phyloP scores from a whole-genome alignment of 2,329 filamentous ascomycete genomes.

The Cyphellophora attinorum region DNA sequence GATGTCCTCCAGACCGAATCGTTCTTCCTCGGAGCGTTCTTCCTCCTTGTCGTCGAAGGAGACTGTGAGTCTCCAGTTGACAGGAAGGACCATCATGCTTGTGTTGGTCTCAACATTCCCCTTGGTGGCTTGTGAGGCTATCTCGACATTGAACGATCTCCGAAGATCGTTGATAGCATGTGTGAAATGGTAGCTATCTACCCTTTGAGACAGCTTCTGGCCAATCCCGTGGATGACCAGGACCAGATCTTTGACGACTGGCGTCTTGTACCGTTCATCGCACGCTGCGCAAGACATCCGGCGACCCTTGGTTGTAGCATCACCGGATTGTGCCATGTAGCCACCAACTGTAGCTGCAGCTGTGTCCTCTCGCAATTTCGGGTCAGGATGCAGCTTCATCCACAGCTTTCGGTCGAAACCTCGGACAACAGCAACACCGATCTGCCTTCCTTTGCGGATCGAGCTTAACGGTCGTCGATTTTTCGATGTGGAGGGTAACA shows the following conservation, averaged over 20 bases:
- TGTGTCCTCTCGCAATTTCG: slow-evolving; percentile 29
- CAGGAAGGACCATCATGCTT: slow-evolving; percentile 84
- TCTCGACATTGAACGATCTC: slow-evolving; percentile 74
- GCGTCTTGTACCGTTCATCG: slow-evolving; percentile 46
- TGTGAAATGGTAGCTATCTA: slow-evolving; percentile 95
- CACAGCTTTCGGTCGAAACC: slow-evolving; percentile 75
- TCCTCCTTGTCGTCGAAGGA: slow-evolving; percentile 67
- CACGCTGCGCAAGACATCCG: slow-evolving; percentile 46
- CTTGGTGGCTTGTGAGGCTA: slow-evolving; percentile 65
- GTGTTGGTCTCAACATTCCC: slow-evolving; percentile 66
- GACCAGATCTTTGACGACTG: slow-evolving; percentile 74
- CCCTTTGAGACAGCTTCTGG: slow-evolving; percentile 86
- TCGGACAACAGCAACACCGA: slow-evolving; percentile 80
- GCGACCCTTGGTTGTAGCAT: slow-evolving; percentile 14
- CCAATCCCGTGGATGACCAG: slow-evolving; percentile 93
- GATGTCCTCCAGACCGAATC: slow-evolving; percentile 72
- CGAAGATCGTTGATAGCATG: slow-evolving; percentile 90
- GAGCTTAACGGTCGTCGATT: slow-evolving; percentile 71
- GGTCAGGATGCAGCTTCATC: slow-evolving; percentile 59
- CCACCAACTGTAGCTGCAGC: slow-evolving; percentile 26
- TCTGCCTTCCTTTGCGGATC: slow-evolving; percentile 70
- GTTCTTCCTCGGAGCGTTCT: slow-evolving; percentile 48
- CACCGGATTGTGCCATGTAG: slow-evolving; percentile 18
- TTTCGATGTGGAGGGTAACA: slow-evolving; percentile 78
- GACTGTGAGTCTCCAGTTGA: slow-evolving; percentile 88